Conservation (phyloP, 768 basidiomycete genomes). For the Coprinopsis sp. region DNA sequence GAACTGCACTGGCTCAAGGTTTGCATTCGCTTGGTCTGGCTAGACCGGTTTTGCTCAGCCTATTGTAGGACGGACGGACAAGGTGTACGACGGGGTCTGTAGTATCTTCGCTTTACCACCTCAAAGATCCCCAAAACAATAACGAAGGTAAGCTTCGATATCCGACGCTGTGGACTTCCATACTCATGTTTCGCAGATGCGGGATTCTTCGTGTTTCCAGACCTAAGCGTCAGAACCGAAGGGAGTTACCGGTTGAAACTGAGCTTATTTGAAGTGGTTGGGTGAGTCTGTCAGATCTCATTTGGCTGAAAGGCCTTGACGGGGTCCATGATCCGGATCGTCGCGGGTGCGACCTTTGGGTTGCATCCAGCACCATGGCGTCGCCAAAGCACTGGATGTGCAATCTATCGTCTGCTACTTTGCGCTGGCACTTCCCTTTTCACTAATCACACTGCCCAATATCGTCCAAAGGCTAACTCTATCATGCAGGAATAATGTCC, state of each 20-base stretch:
- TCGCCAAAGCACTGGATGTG: no score
- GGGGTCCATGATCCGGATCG: no score
- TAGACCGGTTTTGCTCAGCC: constrained; percentile 5
- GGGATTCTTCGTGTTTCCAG: constrained; percentile 96
- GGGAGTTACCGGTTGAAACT: constrained; percentile 77
- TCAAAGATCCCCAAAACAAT: constrained; percentile 64
- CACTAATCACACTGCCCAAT: constrained; percentile 1
- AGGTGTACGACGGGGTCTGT: constrained; percentile 88
- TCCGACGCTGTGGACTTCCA: neutral
- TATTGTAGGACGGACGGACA: constrained; percentile 74
- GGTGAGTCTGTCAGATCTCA: constrained; percentile 46
- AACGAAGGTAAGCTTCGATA: constrained; percentile 36
- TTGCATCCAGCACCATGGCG: no score
- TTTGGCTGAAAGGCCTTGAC: no score
- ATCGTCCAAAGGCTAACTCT: constrained; percentile 1
- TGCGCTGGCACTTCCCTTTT: no score
- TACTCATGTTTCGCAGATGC: constrained; percentile 50
- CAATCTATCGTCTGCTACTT: no score
- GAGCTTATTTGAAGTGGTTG: constrained; percentile 84
- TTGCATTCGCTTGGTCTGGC: constrained; percentile 8
- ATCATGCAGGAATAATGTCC: constrained; percentile 65
- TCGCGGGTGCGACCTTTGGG: no score
- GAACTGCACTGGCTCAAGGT: constrained; percentile 85
- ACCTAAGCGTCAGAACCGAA: constrained; percentile 87
- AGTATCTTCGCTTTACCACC: constrained; percentile 86